Conservation (phyloP, 2,329 filamentous ascomycete species). For the Trichoderma koningii region DNA sequence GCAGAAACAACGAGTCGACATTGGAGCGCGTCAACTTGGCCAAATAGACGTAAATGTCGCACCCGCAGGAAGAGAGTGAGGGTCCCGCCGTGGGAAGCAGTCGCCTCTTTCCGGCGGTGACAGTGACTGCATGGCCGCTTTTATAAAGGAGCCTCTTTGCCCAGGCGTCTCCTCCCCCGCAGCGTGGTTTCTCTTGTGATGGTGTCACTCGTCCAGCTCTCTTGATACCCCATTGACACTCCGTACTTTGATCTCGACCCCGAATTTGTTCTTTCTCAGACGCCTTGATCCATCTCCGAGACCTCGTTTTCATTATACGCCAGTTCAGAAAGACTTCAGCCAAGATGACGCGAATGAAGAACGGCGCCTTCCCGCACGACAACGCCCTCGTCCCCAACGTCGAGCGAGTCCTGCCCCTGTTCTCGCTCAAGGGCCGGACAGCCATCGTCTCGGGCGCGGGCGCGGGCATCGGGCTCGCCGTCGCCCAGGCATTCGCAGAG, state of each 20-base stretch:
- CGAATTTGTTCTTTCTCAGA: too few relatives aligned
- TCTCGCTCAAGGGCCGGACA: constrained; percentile 69
- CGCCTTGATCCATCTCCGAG: too few relatives aligned
- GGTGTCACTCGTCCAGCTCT: too few relatives aligned
- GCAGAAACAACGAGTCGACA: constrained; percentile 17
- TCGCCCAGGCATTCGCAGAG: constrained; percentile 67
- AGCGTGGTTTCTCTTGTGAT: too few relatives aligned
- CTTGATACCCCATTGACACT: too few relatives aligned
- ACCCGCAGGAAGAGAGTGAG: background rate
- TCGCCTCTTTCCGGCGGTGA: too few relatives aligned
- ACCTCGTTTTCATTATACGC: background rate
- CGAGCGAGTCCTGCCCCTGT: constrained; percentile 62
- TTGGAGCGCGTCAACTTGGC: constrained; percentile 22
- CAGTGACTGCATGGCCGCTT: background rate
- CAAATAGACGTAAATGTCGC: constrained; percentile 22
- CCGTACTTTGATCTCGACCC: too few relatives aligned
- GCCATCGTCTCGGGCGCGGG: constrained; percentile 69
- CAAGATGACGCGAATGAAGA: constrained; percentile 46
- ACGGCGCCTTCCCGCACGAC: constrained; percentile 58
- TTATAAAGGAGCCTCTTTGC: constrained; percentile 10
- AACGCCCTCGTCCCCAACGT: constrained; percentile 52
- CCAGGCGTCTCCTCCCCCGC: background rate
- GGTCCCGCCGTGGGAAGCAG: constrained; percentile 1
- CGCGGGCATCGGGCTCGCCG: constrained; percentile 66
- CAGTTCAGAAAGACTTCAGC: background rate